A percentile compares a stretch with the other conserved stretches of the same genome.
These are phyloP conservation scores for Amanita exitialis DNA, from an alignment of 768 basidiomycete species.

Conservation along the genomic window DNA sequence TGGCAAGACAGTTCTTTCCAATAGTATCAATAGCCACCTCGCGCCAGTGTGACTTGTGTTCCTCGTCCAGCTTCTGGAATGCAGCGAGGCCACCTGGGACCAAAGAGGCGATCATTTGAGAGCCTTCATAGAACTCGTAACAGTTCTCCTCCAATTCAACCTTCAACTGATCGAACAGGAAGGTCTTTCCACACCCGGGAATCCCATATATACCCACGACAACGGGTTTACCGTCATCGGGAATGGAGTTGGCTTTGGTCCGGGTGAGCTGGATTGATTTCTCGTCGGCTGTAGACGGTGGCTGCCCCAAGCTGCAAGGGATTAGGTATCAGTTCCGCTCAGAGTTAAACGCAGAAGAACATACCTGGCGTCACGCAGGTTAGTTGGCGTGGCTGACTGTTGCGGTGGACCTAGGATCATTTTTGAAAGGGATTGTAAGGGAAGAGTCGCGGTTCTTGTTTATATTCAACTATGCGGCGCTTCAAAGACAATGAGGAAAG, in stretches of 20 bases:
- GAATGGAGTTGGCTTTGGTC: neutral
- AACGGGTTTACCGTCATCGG: constrained; percentile 7
- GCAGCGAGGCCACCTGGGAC: constrained; percentile 14
- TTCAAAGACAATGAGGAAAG: neutral
- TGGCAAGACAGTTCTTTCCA: constrained; percentile 9
- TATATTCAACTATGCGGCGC: neutral
- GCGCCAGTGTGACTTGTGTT: constrained; percentile 10
- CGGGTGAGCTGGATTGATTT: neutral
- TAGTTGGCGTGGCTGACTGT: neutral
- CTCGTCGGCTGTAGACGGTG: neutral
- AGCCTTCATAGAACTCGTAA: constrained; percentile 13
- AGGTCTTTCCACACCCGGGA: constrained; percentile 14
- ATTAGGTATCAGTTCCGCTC: neutral
- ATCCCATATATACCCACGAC: constrained; percentile 15
- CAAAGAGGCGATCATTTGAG: constrained; percentile 10
- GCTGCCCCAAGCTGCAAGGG: neutral
- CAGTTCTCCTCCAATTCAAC: constrained; percentile 9
- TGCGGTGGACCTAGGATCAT: neutral
- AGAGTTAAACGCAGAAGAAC: neutral
- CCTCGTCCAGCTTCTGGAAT: constrained; percentile 12
- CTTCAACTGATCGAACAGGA: constrained; percentile 10
- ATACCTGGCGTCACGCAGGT: neutral
- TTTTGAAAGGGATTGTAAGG: neutral
- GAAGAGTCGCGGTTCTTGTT: neutral
- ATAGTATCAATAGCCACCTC: constrained; percentile 12